These are phyloP conservation scores for Talaromyces amestolkiae DNA, from an alignment of 2,329 filamentous ascomycete species.

Conservation along the genomic window DNA sequence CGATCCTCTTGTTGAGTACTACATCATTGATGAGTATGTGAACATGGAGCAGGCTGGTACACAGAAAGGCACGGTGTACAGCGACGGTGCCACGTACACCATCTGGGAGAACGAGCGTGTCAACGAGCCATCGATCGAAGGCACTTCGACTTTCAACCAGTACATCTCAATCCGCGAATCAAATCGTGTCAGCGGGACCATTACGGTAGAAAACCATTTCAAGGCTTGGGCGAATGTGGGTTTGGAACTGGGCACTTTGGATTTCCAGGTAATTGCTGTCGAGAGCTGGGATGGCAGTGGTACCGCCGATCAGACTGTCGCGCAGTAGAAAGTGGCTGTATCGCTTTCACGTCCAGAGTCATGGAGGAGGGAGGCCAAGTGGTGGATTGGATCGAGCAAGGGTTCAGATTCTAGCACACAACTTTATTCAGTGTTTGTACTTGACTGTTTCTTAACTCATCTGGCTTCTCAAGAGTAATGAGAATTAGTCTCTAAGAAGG, in stretches of 20 bases:
- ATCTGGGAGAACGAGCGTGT: constrained; percentile 38
- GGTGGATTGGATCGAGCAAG: too few species aligned
- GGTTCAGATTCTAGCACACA: too few species aligned
- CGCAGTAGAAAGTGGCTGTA: not conserved
- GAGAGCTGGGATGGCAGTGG: constrained; percentile 29
- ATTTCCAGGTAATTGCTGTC: constrained; percentile 45
- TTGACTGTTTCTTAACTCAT: too few species aligned
- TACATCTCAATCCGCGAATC: constrained; percentile 42
- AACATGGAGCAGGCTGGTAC: constrained; percentile 31
- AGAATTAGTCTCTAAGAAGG: too few species aligned
- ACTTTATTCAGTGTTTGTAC: too few species aligned
- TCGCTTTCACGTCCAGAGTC: not conserved
- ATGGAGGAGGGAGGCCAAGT: too few species aligned
- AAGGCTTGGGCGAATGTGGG: constrained; percentile 35
- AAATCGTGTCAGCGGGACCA: constrained; percentile 36
- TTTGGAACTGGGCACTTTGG: constrained; percentile 33
- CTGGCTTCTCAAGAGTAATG: too few species aligned
- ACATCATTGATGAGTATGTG: constrained; percentile 37
- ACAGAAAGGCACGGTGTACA: constrained; percentile 35
- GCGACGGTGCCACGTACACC: constrained; percentile 39
- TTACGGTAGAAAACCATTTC: constrained; percentile 40
- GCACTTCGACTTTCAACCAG: constrained; percentile 43
- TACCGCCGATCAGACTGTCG: not conserved
- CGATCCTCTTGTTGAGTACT: constrained; percentile 38
- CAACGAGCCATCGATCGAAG: constrained; percentile 42